phyloP scores from a whole-genome alignment of 306 rosid species.

The Canavalia gladiata region DNA sequence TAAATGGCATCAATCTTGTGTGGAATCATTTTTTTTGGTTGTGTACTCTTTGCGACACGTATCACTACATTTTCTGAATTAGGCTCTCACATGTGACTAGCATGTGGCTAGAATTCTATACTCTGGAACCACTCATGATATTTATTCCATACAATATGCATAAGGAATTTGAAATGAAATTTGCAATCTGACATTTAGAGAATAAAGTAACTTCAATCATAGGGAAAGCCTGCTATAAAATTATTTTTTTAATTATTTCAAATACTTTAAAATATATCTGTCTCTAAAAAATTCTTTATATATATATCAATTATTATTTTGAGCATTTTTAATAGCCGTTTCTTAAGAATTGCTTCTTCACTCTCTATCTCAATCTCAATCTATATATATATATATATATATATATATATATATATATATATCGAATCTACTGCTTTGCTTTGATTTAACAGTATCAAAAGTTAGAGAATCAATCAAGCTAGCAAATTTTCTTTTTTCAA shows the following conservation, averaged over 20 bases:
- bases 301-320: background rate
- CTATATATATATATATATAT: too few relatives aligned
- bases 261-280: background rate
- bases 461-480: too few relatives aligned
- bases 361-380: too few relatives aligned
- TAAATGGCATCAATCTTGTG: background rate
- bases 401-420: too few relatives aligned
- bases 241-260: background rate
- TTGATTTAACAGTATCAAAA: too few relatives aligned
- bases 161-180: constrained; percentile 26
- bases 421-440: too few relatives aligned
- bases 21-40: background rate
- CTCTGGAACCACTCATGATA: background rate
- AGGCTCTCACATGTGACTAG: background rate
- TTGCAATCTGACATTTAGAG: constrained; percentile 4
- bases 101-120: constrained; percentile 6
- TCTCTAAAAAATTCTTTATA: background rate
- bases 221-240: background rate
- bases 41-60: background rate
- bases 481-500: too few relatives aligned
- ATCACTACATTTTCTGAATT: background rate
- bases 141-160: constrained; percentile 15
- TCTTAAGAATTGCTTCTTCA: background rate
- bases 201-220: constrained; percentile 5
- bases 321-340: background rate